phyloP scores from a whole-genome alignment of 2,329 filamentous ascomycete species.

The Botrytis paeoniae region DNA sequence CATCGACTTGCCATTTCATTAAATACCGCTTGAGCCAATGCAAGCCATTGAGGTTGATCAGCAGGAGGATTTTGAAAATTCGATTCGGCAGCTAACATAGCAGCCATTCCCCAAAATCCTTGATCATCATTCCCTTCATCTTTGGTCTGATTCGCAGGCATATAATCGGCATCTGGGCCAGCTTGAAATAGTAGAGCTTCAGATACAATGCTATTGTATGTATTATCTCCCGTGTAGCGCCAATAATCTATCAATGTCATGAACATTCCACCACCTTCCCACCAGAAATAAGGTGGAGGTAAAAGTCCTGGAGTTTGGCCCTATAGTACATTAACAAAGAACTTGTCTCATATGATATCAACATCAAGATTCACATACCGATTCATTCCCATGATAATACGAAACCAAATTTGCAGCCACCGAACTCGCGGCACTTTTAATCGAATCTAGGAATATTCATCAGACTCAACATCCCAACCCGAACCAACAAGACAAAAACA shows the following conservation, averaged over 20 bases:
- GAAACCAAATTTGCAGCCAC: conserved; percentile 48
- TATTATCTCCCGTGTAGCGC: conserved; percentile 72
- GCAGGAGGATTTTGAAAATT: conserved; percentile 55
- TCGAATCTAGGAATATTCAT: conserved; percentile 32
- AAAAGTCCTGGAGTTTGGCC: conserved; percentile 50
- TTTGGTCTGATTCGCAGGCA: conserved; percentile 68
- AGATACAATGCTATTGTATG: conserved; percentile 61
- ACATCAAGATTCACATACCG: conserved; percentile 35
- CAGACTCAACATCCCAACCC: not conserved
- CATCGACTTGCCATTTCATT: conserved; percentile 72
- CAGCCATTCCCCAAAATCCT: conserved; percentile 68
- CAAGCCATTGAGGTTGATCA: conserved; percentile 61
- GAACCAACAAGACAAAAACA: conserved; percentile 9
- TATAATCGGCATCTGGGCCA: conserved; percentile 69
- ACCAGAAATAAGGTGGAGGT: conserved; percentile 51
- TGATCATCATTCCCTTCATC: conserved; percentile 67
- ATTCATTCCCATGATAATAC: conserved; percentile 52
- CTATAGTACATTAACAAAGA: conserved; percentile 44
- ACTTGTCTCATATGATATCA: conserved; percentile 40
- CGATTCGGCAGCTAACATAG: conserved; percentile 67
- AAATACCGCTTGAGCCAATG: conserved; percentile 75
- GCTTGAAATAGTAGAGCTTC: conserved; percentile 71
- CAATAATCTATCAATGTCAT: conserved; percentile 75
- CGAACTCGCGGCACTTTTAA: conserved; percentile 38
- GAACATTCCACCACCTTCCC: conserved; percentile 71